Evolutionary conservation across 345 rosid species (phyloP), one percentile per base, ranked within the genome.

Genomic region (Brassica rapa): DNA sequence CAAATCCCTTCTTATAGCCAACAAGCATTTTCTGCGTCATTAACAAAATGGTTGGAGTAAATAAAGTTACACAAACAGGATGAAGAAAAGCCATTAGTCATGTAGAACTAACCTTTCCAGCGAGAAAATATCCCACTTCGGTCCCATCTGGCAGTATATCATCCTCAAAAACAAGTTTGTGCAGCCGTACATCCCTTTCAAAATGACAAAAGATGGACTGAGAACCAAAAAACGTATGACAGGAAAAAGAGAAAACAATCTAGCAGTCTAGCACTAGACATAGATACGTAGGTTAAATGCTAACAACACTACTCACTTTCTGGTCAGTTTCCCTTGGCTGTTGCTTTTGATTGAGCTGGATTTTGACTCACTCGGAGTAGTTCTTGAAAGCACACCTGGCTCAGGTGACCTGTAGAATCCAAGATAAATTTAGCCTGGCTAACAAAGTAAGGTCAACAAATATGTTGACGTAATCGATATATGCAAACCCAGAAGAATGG

Each of bases 81-180:
- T 16, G 16, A 7, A 15, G 25, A 56, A 37, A 68, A 23, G 6
- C 2, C 12, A 37, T 8, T 37, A 53, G 14, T 12, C 55, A 73
- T 29, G 41, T 11, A 64, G 67, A 75, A 56, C 73, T 76, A 75
- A 91, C 98, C 97, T 91, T 67, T 80, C 98, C 98, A 73, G 88
- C 88, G 27, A 88, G 84, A 71, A 86, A 92, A 85, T 94, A 92
- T 32, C 88, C 93, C 46, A 94, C 87, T 87, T 94, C 97, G 21
- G 97, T 82, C 83, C 98, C 98, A 82, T 94, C 97, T 23, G 89
- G 91, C 82, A 94, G 84, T 59, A 88, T 80, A 79, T 88, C 89
- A 78, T 87, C 94, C 84, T 92, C 97, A 76, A 94, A 94, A 39
- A 91, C 98, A 77, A 89, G 79, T 76, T 88, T 94, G 77, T 94